These are phyloP conservation scores for Shiraia sp. DNA, from an alignment of 2,329 filamentous ascomycete genomes.

Conservation along the genomic window DNA sequence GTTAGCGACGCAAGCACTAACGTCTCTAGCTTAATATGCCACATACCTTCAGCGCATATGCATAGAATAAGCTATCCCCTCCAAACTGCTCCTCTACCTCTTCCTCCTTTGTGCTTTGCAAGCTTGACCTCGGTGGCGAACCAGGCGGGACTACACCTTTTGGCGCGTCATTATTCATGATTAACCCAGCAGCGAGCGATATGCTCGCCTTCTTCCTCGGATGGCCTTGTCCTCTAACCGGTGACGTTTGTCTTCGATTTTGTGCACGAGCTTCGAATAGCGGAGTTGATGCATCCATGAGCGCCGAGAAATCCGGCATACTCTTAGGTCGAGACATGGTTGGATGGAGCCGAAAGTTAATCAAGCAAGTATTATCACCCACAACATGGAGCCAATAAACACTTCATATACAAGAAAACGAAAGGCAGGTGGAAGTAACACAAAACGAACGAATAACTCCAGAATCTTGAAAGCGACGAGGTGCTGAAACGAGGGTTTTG, in stretches of 20 bases:
- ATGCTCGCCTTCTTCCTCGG: conserved; percentile 38
- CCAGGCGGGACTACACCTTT: conserved; percentile 10
- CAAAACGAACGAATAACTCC: too few relatives aligned
- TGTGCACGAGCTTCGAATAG: conserved; percentile 28
- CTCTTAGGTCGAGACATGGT: conserved; percentile 38
- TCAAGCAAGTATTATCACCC: background rate
- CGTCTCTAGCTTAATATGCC: background rate
- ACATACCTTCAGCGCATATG: conserved; percentile 40
- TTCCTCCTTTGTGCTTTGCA: conserved; percentile 9
- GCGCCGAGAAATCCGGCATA: conserved; percentile 39
- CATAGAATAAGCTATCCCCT: conserved; percentile 36
- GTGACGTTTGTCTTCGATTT: conserved; percentile 23
- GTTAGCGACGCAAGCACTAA: conserved; percentile 10
- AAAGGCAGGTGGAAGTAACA: background rate
- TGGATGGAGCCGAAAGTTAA: conserved; percentile 1
- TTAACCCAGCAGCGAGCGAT: conserved; percentile 41
- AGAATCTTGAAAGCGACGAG: conserved; percentile 2
- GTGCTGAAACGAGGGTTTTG: conserved; percentile 11
- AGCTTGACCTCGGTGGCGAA: conserved; percentile 22
- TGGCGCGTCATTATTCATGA: conserved; percentile 36
- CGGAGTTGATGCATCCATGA: conserved; percentile 35
- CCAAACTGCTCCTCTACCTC: conserved; percentile 14
- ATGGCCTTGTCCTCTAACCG: conserved; percentile 20
- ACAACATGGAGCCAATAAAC: background rate
- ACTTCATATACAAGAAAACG: conserved; percentile 6